Evolutionary conservation across 108 stramenopile species (phyloP).

Genomic region (Nitzschia sp.): DNA sequence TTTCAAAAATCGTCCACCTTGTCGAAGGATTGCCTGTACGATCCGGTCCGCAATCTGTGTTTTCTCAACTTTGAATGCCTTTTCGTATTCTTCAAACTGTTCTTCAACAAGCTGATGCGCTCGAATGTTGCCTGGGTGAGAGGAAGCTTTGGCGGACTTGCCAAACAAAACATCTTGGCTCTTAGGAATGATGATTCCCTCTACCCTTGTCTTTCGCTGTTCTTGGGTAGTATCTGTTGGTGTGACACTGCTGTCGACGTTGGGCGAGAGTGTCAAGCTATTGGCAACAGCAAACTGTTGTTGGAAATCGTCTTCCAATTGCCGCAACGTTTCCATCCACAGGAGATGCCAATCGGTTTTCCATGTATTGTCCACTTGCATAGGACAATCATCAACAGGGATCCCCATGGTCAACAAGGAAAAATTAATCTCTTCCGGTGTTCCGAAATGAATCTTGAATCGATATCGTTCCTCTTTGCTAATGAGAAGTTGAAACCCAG

Average conservation of each 20-base stretch:
- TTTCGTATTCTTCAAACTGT: conserved; percentile 25
- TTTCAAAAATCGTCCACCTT: conserved; percentile 27
- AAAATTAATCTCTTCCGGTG: not conserved
- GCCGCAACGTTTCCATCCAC: conserved; percentile 5
- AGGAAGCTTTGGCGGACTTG: conserved; percentile 1
- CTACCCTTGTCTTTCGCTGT: not conserved
- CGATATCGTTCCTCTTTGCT: not conserved
- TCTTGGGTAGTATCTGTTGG: not conserved
- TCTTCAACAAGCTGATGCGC: conserved; percentile 21
- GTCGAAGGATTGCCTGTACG: conserved; percentile 16
- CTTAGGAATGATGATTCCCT: conserved; percentile 7
- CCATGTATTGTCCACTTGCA: not conserved
- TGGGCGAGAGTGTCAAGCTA: too few species aligned
- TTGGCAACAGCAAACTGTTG: not conserved
- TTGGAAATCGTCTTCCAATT: not conserved
- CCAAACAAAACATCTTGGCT: conserved; percentile 41
- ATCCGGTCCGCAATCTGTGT: conserved; percentile 25
- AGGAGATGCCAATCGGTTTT: conserved; percentile 8
- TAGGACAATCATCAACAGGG: not conserved
- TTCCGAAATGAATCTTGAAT: not conserved
- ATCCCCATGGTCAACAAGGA: not conserved
- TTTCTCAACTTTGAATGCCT: conserved; percentile 29
- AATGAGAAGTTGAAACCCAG: not conserved
- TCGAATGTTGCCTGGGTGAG: conserved; percentile 28
- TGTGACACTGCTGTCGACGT: too few species aligned